A percentile compares a stretch with the other conserved stretches of the same genome.
phyloP scores from a whole-genome alignment of 805 yeast species.

The Saturnispora gosingensis region DNA sequence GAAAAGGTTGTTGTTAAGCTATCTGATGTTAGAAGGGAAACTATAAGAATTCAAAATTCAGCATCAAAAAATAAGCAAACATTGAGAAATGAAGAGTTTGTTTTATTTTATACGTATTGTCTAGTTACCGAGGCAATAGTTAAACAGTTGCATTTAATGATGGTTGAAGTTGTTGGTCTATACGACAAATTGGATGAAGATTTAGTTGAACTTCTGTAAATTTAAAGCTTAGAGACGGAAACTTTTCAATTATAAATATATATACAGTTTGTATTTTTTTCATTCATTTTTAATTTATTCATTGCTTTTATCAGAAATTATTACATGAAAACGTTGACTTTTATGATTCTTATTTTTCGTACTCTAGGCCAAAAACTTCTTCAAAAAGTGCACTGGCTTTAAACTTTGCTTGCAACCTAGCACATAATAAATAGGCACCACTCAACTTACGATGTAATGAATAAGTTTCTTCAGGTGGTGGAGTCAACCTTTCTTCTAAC shows the following conservation, averaged over 20 bases:
- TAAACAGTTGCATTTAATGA: constrained; percentile 52
- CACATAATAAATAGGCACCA: constrained; percentile 87
- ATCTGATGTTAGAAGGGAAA: constrained; percentile 42
- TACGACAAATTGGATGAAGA: constrained; percentile 63
- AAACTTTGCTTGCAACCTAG: constrained; percentile 72
- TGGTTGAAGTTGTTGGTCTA: constrained; percentile 44
- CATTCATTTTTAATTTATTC: background rate
- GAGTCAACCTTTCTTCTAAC: constrained; percentile 85
- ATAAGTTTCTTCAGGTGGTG: constrained; percentile 98
- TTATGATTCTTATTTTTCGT: constrained; percentile 11
- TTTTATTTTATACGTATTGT: constrained; percentile 64
- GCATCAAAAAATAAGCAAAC: constrained; percentile 19
- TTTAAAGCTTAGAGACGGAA: background rate
- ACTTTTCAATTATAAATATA: background rate
- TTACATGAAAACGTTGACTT: background rate
- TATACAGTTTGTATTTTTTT: background rate
- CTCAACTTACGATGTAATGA: constrained; percentile 92
- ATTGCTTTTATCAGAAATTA: background rate
- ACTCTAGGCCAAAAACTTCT: constrained; percentile 56
- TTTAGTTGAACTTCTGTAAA: constrained; percentile 34
- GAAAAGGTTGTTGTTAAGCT: constrained; percentile 59
- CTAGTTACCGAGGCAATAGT: constrained; percentile 62
- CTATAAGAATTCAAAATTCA: constrained; percentile 4
- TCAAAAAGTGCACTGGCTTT: constrained; percentile 71
- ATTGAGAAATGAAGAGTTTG: constrained; percentile 62